Conservation (phyloP, 1,284 basidiomycete genomes). For the Ustilago lituana region DNA sequence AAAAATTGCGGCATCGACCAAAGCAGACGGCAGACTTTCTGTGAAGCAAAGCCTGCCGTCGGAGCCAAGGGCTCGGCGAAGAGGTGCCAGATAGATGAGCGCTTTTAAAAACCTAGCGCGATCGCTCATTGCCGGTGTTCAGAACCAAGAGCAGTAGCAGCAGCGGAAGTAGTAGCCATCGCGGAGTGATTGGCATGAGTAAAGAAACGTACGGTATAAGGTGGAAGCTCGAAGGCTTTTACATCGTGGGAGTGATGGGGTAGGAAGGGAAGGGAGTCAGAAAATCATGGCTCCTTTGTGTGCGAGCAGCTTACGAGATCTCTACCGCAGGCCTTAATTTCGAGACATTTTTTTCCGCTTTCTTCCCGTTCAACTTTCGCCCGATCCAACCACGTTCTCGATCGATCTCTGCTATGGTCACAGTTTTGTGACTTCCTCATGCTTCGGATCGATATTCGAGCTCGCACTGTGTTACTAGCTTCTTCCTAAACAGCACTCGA, state of each 20-base stretch:
- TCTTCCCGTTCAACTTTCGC: constrained; percentile 4
- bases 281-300: too few relatives aligned
- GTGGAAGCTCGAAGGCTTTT: constrained; percentile 1
- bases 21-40: constrained; percentile 16
- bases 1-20: constrained; percentile 55
- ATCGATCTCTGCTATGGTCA: constrained; percentile 6
- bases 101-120: constrained; percentile 56
- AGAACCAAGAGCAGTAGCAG: neutral
- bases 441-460: too few relatives aligned
- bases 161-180: too few relatives aligned
- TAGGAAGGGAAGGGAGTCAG: constrained; percentile 1
- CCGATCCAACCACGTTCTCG: constrained; percentile 4
- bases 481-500: too few relatives aligned
- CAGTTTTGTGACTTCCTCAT: too few relatives aligned
- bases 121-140: constrained; percentile 51
- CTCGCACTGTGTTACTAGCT: too few relatives aligned
- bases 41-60: constrained; percentile 5
- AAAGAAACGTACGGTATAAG: constrained; percentile 18
- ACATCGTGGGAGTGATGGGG: constrained; percentile 22
- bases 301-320: constrained; percentile 28
- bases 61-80: constrained; percentile 52
- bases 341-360: constrained; percentile 11
- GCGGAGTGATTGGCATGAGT: too few relatives aligned
- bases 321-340: constrained; percentile 6
- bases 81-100: constrained; percentile 56